Conservation (phyloP, 2,329 filamentous ascomycete species). For the Fusarium sp. region DNA sequence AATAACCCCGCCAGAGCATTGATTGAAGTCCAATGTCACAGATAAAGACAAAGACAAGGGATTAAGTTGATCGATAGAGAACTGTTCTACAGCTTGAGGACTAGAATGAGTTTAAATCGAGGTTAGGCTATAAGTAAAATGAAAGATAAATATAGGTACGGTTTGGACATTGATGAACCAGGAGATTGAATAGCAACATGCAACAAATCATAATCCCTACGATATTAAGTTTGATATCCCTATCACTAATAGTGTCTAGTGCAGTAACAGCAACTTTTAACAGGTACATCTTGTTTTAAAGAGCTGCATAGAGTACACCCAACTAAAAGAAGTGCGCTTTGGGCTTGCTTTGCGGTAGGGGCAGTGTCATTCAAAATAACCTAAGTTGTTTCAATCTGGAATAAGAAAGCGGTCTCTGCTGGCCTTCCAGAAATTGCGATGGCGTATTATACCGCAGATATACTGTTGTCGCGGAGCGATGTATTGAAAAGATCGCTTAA, state of each 20-base stretch:
- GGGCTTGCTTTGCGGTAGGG: accelerated
- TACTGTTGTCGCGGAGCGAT: too few relatives aligned
- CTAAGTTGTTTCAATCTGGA: accelerated
- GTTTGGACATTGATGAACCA: accelerated
- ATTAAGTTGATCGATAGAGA: accelerated
- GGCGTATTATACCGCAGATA: background rate
- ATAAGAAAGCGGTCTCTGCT: accelerated
- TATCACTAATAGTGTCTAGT: accelerated
- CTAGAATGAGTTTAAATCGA: accelerated
- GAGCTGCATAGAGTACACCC: too few relatives aligned
- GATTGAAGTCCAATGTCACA: background rate
- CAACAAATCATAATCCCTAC: accelerated
- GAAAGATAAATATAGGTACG: accelerated
- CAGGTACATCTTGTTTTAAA: accelerated
- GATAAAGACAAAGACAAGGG: background rate
- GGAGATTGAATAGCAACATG: accelerated
- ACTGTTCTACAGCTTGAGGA: accelerated
- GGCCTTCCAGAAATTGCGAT: accelerated
- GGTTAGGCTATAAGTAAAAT: too few relatives aligned
- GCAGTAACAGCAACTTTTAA: accelerated
- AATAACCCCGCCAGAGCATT: background rate
- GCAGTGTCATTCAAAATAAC: background rate
- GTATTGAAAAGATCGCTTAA: accelerated
- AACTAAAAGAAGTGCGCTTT: too few relatives aligned
- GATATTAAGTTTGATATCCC: accelerated